A percentile compares a stretch with the other conserved stretches of the same genome.
Evolutionary conservation across 495 filamentous ascomycete genomes (phyloP).

Genomic region (Aspergillus haitiensis): DNA sequence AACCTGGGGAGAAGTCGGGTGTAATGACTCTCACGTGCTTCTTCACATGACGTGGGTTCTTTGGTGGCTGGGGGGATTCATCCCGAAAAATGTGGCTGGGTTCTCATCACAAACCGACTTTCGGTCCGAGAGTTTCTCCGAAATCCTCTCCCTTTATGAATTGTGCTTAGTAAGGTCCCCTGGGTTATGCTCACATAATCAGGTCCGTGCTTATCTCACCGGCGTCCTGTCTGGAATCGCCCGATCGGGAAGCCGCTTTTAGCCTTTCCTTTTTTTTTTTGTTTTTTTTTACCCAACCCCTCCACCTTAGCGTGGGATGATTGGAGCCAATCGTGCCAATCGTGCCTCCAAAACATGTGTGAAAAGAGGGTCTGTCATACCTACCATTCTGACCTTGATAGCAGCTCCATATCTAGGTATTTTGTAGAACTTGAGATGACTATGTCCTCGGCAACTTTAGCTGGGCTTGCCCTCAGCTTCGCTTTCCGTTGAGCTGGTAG

Average conservation of each 20-base stretch:
- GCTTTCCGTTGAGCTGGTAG: no score
- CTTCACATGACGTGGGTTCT: slow-evolving; percentile 13
- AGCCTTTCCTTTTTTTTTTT: neutral
- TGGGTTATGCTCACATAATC: neutral
- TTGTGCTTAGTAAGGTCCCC: neutral
- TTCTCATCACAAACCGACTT: neutral
- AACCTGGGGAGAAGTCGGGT: slow-evolving; percentile 1
- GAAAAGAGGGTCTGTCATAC: no score
- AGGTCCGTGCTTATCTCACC: neutral
- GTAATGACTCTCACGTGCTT: slow-evolving; percentile 12
- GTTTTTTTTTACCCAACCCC: no score
- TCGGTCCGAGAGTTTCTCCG: neutral
- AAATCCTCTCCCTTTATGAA: no score
- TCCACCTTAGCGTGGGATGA: no score
- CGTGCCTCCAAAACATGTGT: no score
- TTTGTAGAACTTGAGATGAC: no score
- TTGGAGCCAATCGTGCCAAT: no score
- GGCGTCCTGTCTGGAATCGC: neutral
- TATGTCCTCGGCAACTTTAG: no score
- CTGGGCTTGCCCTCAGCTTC: no score
- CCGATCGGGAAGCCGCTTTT: slow-evolving; percentile 2
- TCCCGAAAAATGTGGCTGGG: slow-evolving; percentile 1
- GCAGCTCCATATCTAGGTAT: no score
- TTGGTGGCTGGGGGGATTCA: neutral
- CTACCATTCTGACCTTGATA: no score